Evolutionary conservation across 805 yeast species (phyloP).

Genomic region (Yueomyces sp.): DNA sequence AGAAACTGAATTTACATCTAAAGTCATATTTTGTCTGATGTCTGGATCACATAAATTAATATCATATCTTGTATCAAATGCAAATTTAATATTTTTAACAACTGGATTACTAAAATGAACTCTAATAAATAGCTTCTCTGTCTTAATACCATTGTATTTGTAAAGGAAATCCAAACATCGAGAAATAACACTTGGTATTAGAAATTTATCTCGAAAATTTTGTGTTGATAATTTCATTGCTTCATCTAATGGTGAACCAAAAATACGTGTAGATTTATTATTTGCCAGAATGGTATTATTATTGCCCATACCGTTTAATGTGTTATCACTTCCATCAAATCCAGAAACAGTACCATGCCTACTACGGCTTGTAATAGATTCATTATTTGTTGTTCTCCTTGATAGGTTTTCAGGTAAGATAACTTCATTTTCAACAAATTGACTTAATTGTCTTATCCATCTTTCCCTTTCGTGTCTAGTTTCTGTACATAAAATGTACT

Average conservation of each 20-base stretch:
- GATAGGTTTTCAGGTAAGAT: not conserved
- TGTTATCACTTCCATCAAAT: not conserved
- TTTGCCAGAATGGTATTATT: not conserved
- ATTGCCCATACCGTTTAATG: not conserved
- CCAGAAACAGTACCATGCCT: not conserved
- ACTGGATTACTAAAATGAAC: constrained; percentile 76
- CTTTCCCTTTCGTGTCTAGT: constrained; percentile 56
- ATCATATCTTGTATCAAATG: constrained; percentile 56
- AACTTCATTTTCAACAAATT: not conserved
- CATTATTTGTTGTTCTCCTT: constrained; percentile 7
- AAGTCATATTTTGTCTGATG: not conserved
- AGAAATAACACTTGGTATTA: constrained; percentile 61
- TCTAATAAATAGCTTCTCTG: constrained; percentile 76
- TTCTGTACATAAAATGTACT: constrained; percentile 64
- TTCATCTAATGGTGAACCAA: constrained; percentile 49
- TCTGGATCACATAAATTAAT: constrained; percentile 41
- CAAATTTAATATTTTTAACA: constrained; percentile 53
- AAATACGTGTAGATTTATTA: constrained; percentile 23
- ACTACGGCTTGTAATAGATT: constrained; percentile 1
- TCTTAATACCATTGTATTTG: constrained; percentile 54
- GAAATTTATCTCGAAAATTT: constrained; percentile 22
- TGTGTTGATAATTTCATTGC: constrained; percentile 41
- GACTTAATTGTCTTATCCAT: constrained; percentile 34
- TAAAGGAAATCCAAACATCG: constrained; percentile 61
- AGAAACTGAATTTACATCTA: constrained; percentile 78